Conservation (phyloP, 352 stramenopile species). For the Peronospora tabacina region DNA sequence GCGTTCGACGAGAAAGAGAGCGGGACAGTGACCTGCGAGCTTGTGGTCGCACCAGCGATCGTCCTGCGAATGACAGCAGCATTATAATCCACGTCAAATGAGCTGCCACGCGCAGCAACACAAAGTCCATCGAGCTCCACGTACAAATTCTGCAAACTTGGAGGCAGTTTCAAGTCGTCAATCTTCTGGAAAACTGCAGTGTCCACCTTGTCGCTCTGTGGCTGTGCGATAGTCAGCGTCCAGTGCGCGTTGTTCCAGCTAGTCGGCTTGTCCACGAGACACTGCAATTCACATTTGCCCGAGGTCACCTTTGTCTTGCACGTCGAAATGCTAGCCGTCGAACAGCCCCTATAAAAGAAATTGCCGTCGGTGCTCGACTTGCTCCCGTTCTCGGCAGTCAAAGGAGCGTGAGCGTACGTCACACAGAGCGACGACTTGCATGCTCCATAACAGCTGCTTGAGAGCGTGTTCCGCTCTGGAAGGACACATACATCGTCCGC, state of each 20-base stretch:
- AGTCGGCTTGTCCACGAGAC: constrained; percentile 30
- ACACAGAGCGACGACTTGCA: constrained; percentile 54
- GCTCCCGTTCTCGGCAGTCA: constrained; percentile 20
- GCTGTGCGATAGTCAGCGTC: constrained; percentile 51
- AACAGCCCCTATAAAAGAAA: constrained; percentile 61
- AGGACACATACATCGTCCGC: constrained; percentile 22
- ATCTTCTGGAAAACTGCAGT: constrained; percentile 53
- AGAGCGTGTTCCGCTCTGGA: constrained; percentile 49
- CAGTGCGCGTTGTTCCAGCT: constrained; percentile 32
- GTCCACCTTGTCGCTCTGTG: constrained; percentile 55
- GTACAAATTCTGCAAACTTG: constrained; percentile 52
- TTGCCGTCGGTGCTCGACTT: constrained; percentile 36
- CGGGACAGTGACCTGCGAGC: constrained; percentile 42
- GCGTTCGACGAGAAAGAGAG: constrained; percentile 44
- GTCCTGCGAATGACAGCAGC: constrained; percentile 31
- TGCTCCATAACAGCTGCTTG: constrained; percentile 43
- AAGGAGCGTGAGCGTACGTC: constrained; percentile 57
- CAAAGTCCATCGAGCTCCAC: constrained; percentile 5
- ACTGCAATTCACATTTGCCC: constrained; percentile 56
- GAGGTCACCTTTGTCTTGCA: constrained; percentile 41
- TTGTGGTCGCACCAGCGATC: constrained; percentile 46
- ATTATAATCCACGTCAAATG: constrained; percentile 4
- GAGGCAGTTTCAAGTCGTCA: constrained; percentile 42
- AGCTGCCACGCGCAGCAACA: neutral
- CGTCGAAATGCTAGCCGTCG: constrained; percentile 37